Conservation (phyloP, 208 protist species). For the Leishmania arabica region DNA sequence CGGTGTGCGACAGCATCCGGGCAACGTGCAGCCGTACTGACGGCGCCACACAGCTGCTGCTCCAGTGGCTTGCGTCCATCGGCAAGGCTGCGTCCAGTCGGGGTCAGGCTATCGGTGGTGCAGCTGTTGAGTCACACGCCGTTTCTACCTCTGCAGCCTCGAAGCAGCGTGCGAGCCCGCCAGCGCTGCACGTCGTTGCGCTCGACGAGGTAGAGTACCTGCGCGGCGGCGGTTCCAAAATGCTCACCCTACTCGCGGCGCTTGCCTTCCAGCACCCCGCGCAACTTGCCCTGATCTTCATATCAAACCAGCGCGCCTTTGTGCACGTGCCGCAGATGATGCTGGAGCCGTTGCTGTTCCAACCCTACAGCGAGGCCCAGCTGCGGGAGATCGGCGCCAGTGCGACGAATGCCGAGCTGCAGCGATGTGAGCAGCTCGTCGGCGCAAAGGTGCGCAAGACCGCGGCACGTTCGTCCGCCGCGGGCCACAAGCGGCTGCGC, state of each 20-base stretch:
- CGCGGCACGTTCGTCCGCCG: not conserved
- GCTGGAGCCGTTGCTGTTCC: conserved; percentile 68
- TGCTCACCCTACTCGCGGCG: conserved; percentile 50
- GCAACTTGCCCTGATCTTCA: conserved; percentile 74
- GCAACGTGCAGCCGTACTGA: conserved; percentile 39
- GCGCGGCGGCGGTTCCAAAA: conserved; percentile 33
- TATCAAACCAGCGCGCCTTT: conserved; percentile 79
- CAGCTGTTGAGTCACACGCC: not conserved
- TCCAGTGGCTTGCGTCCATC: conserved; percentile 33
- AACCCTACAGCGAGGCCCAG: conserved; percentile 54
- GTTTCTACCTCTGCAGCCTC: not conserved
- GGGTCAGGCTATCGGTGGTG: not conserved
- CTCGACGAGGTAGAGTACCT: conserved; percentile 87
- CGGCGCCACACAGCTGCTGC: conserved; percentile 32
- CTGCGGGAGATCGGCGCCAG: conserved; percentile 49
- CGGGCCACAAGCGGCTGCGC: not conserved
- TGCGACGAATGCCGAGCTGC: conserved; percentile 34
- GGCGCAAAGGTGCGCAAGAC: not conserved
- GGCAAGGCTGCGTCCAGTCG: not conserved
- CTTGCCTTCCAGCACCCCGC: conserved; percentile 44
- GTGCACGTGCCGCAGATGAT: conserved; percentile 71
- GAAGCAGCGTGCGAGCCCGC: not conserved
- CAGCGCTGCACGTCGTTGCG: conserved; percentile 63
- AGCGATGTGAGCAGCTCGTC: conserved; percentile 22
- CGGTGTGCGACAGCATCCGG: conserved; percentile 45